phyloP scores from a whole-genome alignment of 2,329 filamentous ascomycete species.

The Phaeosphaeriaceae sp. region DNA sequence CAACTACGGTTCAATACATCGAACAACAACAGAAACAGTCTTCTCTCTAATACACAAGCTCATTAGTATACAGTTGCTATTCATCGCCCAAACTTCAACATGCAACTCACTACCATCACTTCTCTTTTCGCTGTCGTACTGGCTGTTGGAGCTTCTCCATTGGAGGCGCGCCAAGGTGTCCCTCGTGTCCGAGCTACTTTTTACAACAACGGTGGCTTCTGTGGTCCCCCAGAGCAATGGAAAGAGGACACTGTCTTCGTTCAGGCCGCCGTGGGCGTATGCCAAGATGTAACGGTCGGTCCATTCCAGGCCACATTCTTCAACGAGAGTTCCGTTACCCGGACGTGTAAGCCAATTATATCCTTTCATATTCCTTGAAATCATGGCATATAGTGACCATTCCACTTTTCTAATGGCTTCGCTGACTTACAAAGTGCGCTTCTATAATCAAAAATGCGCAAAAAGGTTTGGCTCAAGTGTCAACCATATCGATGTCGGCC shows the following conservation, averaged over 20 bases:
- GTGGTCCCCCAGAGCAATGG: slow-evolving; percentile 5
- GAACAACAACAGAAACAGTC: not conserved
- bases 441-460: slow-evolving; percentile 12
- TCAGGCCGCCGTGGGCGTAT: slow-evolving; percentile 8
- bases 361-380: not conserved
- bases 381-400: too few relatives aligned
- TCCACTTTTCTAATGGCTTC: too few relatives aligned
- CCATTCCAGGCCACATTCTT: slow-evolving; percentile 11
- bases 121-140: slow-evolving; percentile 8
- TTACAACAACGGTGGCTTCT: slow-evolving; percentile 10
- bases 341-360: not conserved
- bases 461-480: slow-evolving; percentile 1
- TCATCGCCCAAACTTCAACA: not conserved
- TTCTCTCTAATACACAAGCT: not conserved
- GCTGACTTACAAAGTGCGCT: slow-evolving; percentile 5
- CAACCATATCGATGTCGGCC: slow-evolving; percentile 11
- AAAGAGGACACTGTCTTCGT: slow-evolving; percentile 15
- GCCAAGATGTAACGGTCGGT: slow-evolving; percentile 11
- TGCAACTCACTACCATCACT: slow-evolving; percentile 9
- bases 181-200: slow-evolving; percentile 17
- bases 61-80: not conserved
- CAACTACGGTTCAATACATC: not conserved
- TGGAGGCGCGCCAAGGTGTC: slow-evolving; percentile 6
- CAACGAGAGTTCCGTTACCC: slow-evolving; percentile 11
- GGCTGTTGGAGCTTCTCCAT: slow-evolving; percentile 5